These are phyloP conservation scores for Sporothrix pallida DNA, from an alignment of 2,329 filamentous ascomycete genomes.

Conservation along the genomic window DNA sequence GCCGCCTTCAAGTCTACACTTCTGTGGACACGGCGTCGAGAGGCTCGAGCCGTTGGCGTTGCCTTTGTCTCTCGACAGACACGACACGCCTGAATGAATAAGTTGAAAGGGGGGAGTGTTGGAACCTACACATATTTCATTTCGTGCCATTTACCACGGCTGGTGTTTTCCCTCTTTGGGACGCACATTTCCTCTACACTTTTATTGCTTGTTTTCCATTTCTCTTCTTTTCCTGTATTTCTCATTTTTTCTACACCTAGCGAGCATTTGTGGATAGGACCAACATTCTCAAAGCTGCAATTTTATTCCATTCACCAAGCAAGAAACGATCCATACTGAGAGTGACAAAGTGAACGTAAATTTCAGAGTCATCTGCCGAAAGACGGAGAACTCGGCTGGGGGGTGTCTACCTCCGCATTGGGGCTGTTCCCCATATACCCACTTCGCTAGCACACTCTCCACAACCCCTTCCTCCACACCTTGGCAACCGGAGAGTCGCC, in stretches of 20 bases:
- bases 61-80: background rate
- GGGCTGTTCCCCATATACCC: background rate
- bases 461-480: background rate
- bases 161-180: background rate
- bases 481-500: constrained; percentile 18
- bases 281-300: constrained; percentile 29
- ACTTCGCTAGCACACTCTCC: background rate
- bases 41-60: background rate
- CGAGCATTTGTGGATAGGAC: constrained; percentile 31
- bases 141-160: background rate
- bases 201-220: constrained; percentile 4
- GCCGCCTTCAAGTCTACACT: too few relatives aligned
- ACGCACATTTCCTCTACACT: background rate
- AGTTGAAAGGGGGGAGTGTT: constrained; percentile 29
- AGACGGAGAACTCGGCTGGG: too few relatives aligned
- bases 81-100: background rate
- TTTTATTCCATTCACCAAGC: constrained; percentile 24
- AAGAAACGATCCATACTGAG: background rate
- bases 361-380: background rate
- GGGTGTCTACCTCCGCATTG: too few relatives aligned
- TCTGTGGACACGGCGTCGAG: background rate
- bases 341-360: background rate
- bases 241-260: constrained; percentile 20
- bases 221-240: background rate
- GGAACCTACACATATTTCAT: constrained; percentile 26